These are phyloP conservation scores for Zasmidium cellare DNA, from an alignment of 2,329 filamentous ascomycete species.

Conservation along the genomic window DNA sequence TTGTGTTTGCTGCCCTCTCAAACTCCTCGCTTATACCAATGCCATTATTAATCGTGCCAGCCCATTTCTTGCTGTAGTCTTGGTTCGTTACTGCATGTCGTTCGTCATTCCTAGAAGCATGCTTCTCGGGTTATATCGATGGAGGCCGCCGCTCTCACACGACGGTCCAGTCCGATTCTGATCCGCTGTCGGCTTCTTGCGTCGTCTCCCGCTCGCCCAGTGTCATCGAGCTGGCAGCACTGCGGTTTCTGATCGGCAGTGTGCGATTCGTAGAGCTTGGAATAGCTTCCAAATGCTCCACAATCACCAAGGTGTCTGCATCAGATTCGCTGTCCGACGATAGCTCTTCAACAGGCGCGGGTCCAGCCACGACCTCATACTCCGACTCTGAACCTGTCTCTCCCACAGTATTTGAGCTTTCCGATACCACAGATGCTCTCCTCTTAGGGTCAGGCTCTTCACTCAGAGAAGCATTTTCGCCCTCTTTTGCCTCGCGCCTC, in stretches of 20 bases:
- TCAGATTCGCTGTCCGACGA: slow-evolving; percentile 18
- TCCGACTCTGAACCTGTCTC: slow-evolving; percentile 8
- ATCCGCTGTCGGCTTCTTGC: background rate
- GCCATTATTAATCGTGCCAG: background rate
- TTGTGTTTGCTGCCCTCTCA: background rate
- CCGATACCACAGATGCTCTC: background rate
- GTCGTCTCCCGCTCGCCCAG: background rate
- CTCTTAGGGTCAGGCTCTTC: background rate
- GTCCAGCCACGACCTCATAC: slow-evolving; percentile 9
- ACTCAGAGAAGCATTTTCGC: too few species aligned
- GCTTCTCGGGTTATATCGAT: background rate
- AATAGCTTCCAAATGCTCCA: slow-evolving; percentile 1
- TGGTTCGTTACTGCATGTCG: background rate
- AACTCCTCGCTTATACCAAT: background rate
- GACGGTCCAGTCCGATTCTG: slow-evolving; percentile 1
- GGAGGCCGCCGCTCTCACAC: background rate
- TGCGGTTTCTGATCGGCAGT: slow-evolving; percentile 5
- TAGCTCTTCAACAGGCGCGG: slow-evolving; percentile 8
- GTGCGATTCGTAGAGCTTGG: background rate
- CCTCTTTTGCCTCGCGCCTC: too few species aligned
- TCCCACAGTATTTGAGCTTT: background rate
- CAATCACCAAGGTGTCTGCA: slow-evolving; percentile 12
- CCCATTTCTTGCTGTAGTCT: background rate
- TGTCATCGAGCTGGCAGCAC: slow-evolving; percentile 4
- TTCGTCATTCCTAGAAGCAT: too few species aligned